phyloP scores from a whole-genome alignment of 345 rosid genomes.

The Firmiana major region DNA sequence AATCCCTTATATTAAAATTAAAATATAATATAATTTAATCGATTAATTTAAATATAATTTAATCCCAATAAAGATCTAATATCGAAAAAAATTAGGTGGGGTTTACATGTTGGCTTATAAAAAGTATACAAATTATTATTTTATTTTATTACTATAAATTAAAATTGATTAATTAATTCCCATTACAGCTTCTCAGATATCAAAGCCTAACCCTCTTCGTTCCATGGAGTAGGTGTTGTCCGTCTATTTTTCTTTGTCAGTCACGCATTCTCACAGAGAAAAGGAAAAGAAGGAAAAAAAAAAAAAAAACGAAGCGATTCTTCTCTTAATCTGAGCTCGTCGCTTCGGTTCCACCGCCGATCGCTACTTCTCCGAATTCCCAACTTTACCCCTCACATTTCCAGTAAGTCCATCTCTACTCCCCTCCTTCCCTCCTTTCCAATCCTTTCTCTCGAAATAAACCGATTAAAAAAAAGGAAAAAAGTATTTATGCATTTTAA shows the following conservation, averaged over 20 bases:
- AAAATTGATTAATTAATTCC: neutral
- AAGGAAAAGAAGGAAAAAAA: neutral
- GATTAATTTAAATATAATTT: too few relatives aligned
- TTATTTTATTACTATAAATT: neutral
- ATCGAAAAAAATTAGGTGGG: too few relatives aligned
- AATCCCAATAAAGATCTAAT: too few relatives aligned
- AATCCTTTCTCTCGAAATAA: neutral
- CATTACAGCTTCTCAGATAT: neutral
- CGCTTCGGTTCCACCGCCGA: slow-evolving; percentile 41
- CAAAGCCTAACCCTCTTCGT: neutral
- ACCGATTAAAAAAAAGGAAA: neutral
- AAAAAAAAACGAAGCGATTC: neutral
- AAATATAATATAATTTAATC: too few relatives aligned
- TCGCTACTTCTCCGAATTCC: slow-evolving; percentile 24
- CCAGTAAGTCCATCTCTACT: slow-evolving; percentile 23
- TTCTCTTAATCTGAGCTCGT: slow-evolving; percentile 1
- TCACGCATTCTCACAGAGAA: too few relatives aligned
- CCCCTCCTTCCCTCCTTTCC: neutral
- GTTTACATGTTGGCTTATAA: too few relatives aligned
- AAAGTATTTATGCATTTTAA: slow-evolving; percentile 36
- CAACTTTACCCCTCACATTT: slow-evolving; percentile 19
- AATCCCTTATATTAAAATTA: too few relatives aligned
- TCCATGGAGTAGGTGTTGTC: neutral
- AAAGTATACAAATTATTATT: neutral
- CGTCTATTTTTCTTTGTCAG: neutral